A percentile compares a stretch with the other conserved stretches of the same genome.
phyloP scores from a whole-genome alignment of 495 filamentous ascomycete species.

The Gamarada debralockiae region DNA sequence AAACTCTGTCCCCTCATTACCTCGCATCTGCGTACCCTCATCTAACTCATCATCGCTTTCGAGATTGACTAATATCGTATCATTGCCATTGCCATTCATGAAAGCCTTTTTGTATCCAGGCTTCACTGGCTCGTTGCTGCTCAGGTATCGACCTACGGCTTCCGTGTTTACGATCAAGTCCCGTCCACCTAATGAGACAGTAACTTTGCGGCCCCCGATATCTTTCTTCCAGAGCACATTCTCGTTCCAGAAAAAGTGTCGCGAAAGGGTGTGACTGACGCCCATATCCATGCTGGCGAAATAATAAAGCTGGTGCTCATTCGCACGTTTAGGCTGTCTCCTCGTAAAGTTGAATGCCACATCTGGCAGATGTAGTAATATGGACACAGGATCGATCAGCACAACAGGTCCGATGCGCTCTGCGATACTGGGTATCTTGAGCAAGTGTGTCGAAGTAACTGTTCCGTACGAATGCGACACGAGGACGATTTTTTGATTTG shows the following conservation, averaged over 20 bases:
- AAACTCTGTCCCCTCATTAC: slow-evolving; percentile 3
- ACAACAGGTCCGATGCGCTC: slow-evolving; percentile 43
- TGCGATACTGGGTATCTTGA: slow-evolving; percentile 39
- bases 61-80: slow-evolving; percentile 11
- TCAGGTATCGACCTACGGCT: slow-evolving; percentile 54
- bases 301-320: slow-evolving; percentile 64
- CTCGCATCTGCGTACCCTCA: slow-evolving; percentile 14
- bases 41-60: slow-evolving; percentile 12
- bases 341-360: slow-evolving; percentile 69
- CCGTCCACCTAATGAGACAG: slow-evolving; percentile 48
- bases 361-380: slow-evolving; percentile 61
- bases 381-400: slow-evolving; percentile 62
- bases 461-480: slow-evolving; percentile 61
- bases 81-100: slow-evolving; percentile 25
- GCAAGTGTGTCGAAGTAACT: slow-evolving; percentile 58
- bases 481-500: slow-evolving; percentile 44
- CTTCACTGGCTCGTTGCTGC: slow-evolving; percentile 4
- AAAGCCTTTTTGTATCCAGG: not conserved
- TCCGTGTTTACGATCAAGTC: slow-evolving; percentile 64
- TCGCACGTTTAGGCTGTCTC: slow-evolving; percentile 48
- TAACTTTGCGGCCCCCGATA: slow-evolving; percentile 17
- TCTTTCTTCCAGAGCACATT: slow-evolving; percentile 67
- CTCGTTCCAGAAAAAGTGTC: slow-evolving; percentile 67
- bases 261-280: slow-evolving; percentile 51
- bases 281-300: slow-evolving; percentile 63